Base-by-base conservation (phyloP, 345 rosid genomes). In the Populus deltoides region DNA sequence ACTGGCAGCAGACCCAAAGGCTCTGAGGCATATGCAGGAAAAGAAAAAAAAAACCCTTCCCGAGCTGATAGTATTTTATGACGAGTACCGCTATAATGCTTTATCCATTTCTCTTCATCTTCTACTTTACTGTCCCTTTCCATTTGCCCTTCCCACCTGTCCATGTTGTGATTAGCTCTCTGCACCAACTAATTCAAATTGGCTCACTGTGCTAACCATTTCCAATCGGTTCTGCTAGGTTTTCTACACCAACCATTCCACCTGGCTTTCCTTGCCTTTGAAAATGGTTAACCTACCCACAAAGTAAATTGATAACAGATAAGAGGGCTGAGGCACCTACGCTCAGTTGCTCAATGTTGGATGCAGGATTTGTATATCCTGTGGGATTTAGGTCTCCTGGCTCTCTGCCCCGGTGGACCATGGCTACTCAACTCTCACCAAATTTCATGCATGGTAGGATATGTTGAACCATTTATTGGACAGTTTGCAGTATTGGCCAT, bases 31-130 rank as follows among this genome's bases (percentile, higher is more conserved):
- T 31, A 67, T 75, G 5, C 89, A 69, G 68, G 25, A 57, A 57
- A 55, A 20, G 62, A 47, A 11, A 43, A 88, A 0, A 89, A 88
- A 75, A 90, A 92, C 2, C 91, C 93, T 80, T 92, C 90, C 3
- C 92, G 90, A 4, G 90, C 89, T 49, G 17, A 18, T 20, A 90
- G 59, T 31, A 90, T 82, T 73, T 87, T 81, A 33, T 80, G 77
- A 16, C 90, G 83, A 9, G 10, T 69, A 62, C 83, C 81, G 39
- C 49, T 77, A 67, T 86, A 87, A 72, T 86, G 87, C 33, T 9
- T 78, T 68, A 86, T 81, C 81, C 85, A 18, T 81, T 76, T 87
- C 74, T 80, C 84, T 77, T 38, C 80, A 24, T 13, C 45, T 43
- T 5, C 39, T 39, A 7, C 29, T n/a, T 3, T 8, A 63, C 27